Evolutionary conservation across 176 grass and related monocot species (phyloP).

Genomic region (Zea luxurians): DNA sequence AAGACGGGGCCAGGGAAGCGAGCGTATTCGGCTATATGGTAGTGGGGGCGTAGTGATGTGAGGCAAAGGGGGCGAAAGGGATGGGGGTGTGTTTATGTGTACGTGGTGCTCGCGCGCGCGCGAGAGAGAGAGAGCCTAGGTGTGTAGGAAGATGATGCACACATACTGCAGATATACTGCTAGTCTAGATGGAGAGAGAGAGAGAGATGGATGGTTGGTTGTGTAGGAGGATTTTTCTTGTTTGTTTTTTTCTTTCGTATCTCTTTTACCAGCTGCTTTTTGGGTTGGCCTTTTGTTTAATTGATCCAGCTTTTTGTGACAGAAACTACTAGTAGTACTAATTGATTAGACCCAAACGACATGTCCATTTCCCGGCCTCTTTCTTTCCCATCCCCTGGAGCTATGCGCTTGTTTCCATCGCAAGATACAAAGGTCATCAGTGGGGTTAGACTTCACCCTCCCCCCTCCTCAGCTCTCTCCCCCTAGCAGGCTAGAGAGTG

Average conservation of each 20-base stretch:
- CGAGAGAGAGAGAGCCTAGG: not conserved
- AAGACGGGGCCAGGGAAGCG: conserved; percentile 32
- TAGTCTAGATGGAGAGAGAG: conserved; percentile 18
- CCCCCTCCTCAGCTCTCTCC: not conserved
- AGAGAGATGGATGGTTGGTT: conserved; percentile 29
- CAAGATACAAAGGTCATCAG: conserved; percentile 10
- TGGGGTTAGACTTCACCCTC: conserved; percentile 6
- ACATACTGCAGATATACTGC: conserved; percentile 17
- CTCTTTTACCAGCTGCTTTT: conserved; percentile 27
- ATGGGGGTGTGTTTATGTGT: not conserved
- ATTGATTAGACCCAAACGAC: conserved; percentile 49
- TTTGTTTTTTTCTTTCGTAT: not conserved
- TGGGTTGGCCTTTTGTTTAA: conserved; percentile 37
- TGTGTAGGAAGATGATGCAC: conserved; percentile 10
- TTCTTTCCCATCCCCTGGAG: conserved; percentile 20
- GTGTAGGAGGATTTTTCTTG: conserved; percentile 27
- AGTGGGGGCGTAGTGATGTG: not conserved
- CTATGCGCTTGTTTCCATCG: conserved; percentile 25
- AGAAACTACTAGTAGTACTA: conserved; percentile 26
- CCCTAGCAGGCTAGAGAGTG: no score
- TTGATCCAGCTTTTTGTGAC: conserved; percentile 46
- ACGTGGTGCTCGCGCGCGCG: conserved; percentile 4
- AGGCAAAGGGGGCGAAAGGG: conserved; percentile 27
- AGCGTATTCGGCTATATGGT: conserved; percentile 21
- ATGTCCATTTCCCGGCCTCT: conserved; percentile 41